phyloP scores from a whole-genome alignment of 108 stramenopile species.

The Nannochloropsis granulata region DNA sequence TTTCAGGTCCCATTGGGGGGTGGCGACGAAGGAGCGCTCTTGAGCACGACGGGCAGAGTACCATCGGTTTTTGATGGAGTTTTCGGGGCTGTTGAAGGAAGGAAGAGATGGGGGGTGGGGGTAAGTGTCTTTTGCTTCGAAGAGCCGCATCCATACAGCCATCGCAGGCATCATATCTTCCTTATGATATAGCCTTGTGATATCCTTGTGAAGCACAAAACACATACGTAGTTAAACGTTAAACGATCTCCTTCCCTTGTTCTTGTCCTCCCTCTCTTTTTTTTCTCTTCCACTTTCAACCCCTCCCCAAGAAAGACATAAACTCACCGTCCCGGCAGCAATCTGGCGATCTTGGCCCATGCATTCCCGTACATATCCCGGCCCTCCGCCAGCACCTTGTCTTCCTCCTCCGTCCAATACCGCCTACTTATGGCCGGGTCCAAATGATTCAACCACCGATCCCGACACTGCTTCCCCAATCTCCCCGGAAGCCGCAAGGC shows the following conservation, averaged over 20 bases:
- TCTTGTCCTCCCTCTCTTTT: background rate
- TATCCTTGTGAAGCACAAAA: background rate
- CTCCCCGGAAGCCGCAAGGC: constrained; percentile 75
- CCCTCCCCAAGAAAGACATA: background rate
- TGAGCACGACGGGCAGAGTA: background rate
- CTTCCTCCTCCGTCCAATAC: constrained; percentile 82
- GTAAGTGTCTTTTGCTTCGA: too few species aligned
- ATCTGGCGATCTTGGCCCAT: constrained; percentile 39
- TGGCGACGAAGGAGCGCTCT: background rate
- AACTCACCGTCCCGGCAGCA: constrained; percentile 22
- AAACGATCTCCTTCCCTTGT: too few species aligned
- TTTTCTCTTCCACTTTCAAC: background rate
- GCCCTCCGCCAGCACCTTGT: constrained; percentile 52
- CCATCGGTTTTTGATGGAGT: background rate
- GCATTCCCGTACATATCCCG: constrained; percentile 63
- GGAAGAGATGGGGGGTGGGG: too few species aligned
- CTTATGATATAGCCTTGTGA: background rate
- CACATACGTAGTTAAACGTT: too few species aligned
- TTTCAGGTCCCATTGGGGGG: background rate
- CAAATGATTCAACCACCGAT: constrained; percentile 96
- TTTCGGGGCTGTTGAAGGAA: background rate
- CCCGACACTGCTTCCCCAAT: constrained; percentile 94
- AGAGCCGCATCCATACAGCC: background rate
- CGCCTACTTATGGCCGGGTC: constrained; percentile 86
- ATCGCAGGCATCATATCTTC: background rate